Percentiles rank a stretch among this genome's conserved stretches.
These are phyloP conservation scores for Krasilnikovozyma curviuscula DNA, from an alignment of 768 basidiomycete genomes.

Conservation along the genomic window DNA sequence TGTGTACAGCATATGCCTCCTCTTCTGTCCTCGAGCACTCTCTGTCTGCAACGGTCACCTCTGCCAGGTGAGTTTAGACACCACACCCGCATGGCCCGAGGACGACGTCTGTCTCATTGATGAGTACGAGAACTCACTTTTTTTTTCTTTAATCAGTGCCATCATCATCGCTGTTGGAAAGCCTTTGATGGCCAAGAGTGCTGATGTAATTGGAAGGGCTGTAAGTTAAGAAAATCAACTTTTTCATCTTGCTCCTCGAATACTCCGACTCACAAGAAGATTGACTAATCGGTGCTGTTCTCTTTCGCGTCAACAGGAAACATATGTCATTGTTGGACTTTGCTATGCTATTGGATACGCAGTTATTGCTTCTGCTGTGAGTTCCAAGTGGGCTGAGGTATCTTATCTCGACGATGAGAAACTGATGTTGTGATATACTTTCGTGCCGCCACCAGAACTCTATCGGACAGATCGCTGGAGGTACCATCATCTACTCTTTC, in stretches of 20 bases:
- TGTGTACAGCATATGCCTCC: slow-evolving; percentile 11
- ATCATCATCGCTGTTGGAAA: slow-evolving; percentile 36
- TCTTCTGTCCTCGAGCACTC: slow-evolving; percentile 20
- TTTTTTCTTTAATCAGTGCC: neutral
- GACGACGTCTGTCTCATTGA: too few relatives aligned
- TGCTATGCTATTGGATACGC: slow-evolving; percentile 43
- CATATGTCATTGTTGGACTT: slow-evolving; percentile 38
- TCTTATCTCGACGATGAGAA: too few relatives aligned
- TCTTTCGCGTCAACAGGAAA: slow-evolving; percentile 48
- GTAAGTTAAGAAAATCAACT: neutral
- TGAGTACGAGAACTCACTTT: neutral
- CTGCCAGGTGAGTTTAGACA: too few relatives aligned
- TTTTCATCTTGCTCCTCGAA: slow-evolving; percentile 3
- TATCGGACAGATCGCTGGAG: slow-evolving; percentile 21
- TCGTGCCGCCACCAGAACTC: slow-evolving; percentile 17
- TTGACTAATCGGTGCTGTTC: too few relatives aligned
- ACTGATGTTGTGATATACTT: too few relatives aligned
- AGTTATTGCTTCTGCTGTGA: neutral
- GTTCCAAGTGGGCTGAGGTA: too few relatives aligned
- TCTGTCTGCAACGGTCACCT: neutral
- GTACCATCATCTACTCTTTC: slow-evolving; percentile 34
- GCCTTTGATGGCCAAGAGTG: slow-evolving; percentile 53
- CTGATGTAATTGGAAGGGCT: slow-evolving; percentile 34
- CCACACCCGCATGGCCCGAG: too few relatives aligned
- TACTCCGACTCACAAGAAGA: too few relatives aligned